phyloP scores from a whole-genome alignment of 2,329 filamentous ascomycete genomes.

The Macrophomina phaseolina region DNA sequence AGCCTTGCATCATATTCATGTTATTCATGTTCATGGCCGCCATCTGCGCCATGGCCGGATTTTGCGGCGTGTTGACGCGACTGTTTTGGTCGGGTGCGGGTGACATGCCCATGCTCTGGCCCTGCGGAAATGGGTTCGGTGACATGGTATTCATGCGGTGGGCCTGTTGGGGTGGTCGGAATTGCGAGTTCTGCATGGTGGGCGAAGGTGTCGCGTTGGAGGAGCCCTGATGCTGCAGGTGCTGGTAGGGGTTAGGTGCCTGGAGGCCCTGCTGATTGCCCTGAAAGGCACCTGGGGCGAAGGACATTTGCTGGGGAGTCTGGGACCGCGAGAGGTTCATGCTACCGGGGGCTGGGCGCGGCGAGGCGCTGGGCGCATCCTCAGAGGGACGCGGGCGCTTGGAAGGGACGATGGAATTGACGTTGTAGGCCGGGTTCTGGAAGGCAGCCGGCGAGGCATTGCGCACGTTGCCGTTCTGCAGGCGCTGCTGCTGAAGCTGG shows the following conservation, averaged over 20 bases:
- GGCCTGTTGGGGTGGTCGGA: slow-evolving; percentile 70
- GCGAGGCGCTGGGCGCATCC: slow-evolving; percentile 83
- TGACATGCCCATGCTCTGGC: slow-evolving; percentile 75
- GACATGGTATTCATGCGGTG: slow-evolving; percentile 84
- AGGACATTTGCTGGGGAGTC: slow-evolving; percentile 81
- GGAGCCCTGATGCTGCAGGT: slow-evolving; percentile 80
- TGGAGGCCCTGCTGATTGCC: slow-evolving; percentile 59
- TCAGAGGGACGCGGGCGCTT: slow-evolving; percentile 84
- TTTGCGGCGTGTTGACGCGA: slow-evolving; percentile 72
- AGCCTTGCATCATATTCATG: slow-evolving; percentile 39
- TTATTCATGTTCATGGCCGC: slow-evolving; percentile 47
- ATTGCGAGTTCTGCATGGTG: slow-evolving; percentile 82
- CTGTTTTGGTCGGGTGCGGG: slow-evolving; percentile 69
- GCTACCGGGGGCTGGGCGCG: slow-evolving; percentile 63
- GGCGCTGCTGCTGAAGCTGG: slow-evolving; percentile 52
- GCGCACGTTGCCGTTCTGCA: slow-evolving; percentile 85
- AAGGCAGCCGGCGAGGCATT: slow-evolving; percentile 64
- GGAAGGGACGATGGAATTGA: slow-evolving; percentile 84
- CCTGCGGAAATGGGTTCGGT: slow-evolving; percentile 85
- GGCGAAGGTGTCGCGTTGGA: slow-evolving; percentile 89
- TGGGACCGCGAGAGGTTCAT: slow-evolving; percentile 76
- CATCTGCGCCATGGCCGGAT: slow-evolving; percentile 54
- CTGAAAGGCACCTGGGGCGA: slow-evolving; percentile 68
- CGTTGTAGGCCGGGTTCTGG: slow-evolving; percentile 79
- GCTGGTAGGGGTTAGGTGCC: slow-evolving; percentile 76